phyloP scores from a whole-genome alignment of 306 rosid species.

The Acmispon strigosus region DNA sequence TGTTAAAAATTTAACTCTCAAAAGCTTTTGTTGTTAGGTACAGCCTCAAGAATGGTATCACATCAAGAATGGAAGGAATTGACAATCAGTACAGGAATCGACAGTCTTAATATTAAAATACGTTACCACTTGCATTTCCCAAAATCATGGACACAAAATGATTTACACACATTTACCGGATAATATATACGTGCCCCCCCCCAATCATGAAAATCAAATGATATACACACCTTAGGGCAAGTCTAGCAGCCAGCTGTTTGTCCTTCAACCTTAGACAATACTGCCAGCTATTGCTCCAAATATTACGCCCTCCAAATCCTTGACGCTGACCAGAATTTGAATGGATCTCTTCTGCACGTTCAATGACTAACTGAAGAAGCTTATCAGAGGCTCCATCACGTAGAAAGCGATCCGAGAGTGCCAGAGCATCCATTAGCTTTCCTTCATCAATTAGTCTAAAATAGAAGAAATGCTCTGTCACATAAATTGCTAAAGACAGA shows the following conservation, averaged over 20 bases:
- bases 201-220: slow-evolving; percentile 13
- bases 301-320: slow-evolving; percentile 49
- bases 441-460: slow-evolving; percentile 79
- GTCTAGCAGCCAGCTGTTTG: slow-evolving; percentile 84
- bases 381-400: slow-evolving; percentile 91
- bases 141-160: slow-evolving; percentile 10
- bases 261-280: slow-evolving; percentile 94
- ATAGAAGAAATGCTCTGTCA: slow-evolving; percentile 17
- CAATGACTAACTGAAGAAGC: slow-evolving; percentile 83
- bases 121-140: neutral
- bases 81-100: neutral
- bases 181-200: slow-evolving; percentile 11
- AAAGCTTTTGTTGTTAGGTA: neutral
- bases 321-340: slow-evolving; percentile 48
- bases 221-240: slow-evolving; percentile 69
- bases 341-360: slow-evolving; percentile 58
- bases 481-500: slow-evolving; percentile 13
- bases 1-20: neutral
- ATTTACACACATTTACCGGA: slow-evolving; percentile 28
- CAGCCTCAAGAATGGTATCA: neutral
- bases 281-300: slow-evolving; percentile 93
- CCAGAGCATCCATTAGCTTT: slow-evolving; percentile 94
- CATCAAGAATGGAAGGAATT: neutral
- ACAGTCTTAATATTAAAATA: neutral
- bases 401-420: slow-evolving; percentile 93